Percentiles rank a stretch among this genome's conserved stretches.
These are phyloP conservation scores for Hysterangium stoloniferum DNA, from an alignment of 768 basidiomycete species.

Conservation along the genomic window DNA sequence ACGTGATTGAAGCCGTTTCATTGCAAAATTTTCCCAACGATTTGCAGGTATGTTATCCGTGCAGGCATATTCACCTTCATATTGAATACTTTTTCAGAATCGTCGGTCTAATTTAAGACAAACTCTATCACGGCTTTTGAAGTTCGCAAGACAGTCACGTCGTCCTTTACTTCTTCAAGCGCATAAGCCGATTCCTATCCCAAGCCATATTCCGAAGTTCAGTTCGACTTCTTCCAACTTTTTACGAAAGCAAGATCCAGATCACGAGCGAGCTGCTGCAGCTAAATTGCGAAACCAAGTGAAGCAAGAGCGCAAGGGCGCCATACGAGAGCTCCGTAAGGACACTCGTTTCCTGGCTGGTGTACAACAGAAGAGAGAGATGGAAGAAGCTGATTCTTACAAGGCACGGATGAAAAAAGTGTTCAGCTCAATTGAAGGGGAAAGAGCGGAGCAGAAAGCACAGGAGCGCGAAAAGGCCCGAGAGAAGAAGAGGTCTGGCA, in stretches of 20 bases:
- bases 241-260: conserved; percentile 78
- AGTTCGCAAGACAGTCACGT: conserved; percentile 65
- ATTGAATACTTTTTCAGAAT: conserved; percentile 23
- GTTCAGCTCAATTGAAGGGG: conserved; percentile 67
- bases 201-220: conserved; percentile 91
- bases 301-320: conserved; percentile 95
- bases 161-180: conserved; percentile 78
- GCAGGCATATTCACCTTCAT: not conserved
- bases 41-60: conserved; percentile 45
- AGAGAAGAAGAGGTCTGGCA: conserved; percentile 70
- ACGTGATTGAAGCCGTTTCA: conserved; percentile 49
- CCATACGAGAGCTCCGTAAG: conserved; percentile 92
- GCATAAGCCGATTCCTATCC: conserved; percentile 94
- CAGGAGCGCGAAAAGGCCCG: conserved; percentile 77
- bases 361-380: conserved; percentile 77
- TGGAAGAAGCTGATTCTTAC: conserved; percentile 78
- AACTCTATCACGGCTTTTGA: conserved; percentile 53
- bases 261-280: conserved; percentile 82
- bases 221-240: conserved; percentile 69
- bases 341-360: conserved; percentile 88
- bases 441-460: conserved; percentile 91
- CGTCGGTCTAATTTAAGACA: conserved; percentile 39
- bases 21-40: conserved; percentile 36
- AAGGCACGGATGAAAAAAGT: conserved; percentile 78
- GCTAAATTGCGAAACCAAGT: conserved; percentile 80